Evolutionary conservation across 1,284 basidiomycete genomes (phyloP).

Genomic region (Cryptococcus sp.): DNA sequence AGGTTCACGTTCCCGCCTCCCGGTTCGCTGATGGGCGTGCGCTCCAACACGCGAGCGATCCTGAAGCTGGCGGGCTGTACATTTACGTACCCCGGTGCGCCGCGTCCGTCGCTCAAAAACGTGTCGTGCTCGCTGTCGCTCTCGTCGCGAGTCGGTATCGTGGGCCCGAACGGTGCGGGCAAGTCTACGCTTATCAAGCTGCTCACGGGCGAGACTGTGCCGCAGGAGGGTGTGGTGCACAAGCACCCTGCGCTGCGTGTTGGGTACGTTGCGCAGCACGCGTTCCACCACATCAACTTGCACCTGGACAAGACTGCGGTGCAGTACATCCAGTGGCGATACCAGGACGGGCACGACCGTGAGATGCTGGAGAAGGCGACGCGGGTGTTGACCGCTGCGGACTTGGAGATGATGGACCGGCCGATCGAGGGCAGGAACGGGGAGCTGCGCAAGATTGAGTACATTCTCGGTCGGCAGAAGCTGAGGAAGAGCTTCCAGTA

Average conservation of each 20-base stretch:
- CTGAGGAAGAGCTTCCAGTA: constrained; percentile 94
- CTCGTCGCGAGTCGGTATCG: constrained; percentile 82
- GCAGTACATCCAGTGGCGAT: constrained; percentile 97
- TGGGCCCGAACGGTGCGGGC: constrained; percentile 90
- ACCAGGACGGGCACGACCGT: constrained; percentile 98
- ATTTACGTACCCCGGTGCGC: constrained; percentile 88
- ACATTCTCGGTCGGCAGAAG: constrained; percentile 91
- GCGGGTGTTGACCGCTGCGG: constrained; percentile 83
- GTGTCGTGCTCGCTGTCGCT: constrained; percentile 90
- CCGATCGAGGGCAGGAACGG: constrained; percentile 93
- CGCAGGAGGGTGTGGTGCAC: constrained; percentile 89
- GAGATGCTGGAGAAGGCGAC: constrained; percentile 89
- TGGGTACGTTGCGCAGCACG: constrained; percentile 97
- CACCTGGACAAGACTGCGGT: constrained; percentile 94
- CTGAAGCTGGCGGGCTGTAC: constrained; percentile 90
- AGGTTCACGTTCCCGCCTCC: constrained; percentile 90
- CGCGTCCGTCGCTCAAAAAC: constrained; percentile 76
- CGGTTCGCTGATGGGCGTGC: constrained; percentile 93
- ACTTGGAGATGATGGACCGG: constrained; percentile 73
- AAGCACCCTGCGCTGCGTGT: constrained; percentile 95
- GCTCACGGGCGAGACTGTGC: constrained; percentile 90
- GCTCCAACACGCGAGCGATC: constrained; percentile 94
- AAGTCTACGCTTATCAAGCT: constrained; percentile 98
- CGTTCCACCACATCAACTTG: constrained; percentile 91
- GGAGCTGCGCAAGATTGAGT: constrained; percentile 81